Evolutionary conservation across 2,329 filamentous ascomycete genomes (phyloP), one percentile per base, ranked within the genome.

Genomic region (Alternaria dauci): DNA sequence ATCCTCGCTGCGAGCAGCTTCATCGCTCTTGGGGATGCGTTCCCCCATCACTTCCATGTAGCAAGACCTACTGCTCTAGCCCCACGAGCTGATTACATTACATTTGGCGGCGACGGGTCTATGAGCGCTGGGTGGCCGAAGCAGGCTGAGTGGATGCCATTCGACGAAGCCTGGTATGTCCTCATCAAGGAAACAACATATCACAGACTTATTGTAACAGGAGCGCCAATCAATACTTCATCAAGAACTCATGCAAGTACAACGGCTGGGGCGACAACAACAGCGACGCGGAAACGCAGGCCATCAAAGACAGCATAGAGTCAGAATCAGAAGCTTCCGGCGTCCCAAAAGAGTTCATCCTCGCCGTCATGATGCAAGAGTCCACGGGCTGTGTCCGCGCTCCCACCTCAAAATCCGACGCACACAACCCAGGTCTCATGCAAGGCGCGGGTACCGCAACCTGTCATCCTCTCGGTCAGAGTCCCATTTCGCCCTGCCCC

Each of bases 341-440:
- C 38, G 69, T 84, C 9, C 76, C 80, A 52, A 53, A 74, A n/a
- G 75, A 78, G 36, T 80, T 81, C 73, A 78, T 83, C 57, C 71
- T 83, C 39, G 80, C 80, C 36, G 76, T 81, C 46, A 69, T 82
- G 34, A 76, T 83, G 69, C 81, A 84, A 67, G 82, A 84, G 66
- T 80, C 77, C 36, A 79, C 78, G 55, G 82, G 81, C 52, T 84
- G 82, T 62, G 80, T 83, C 2, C 79, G 81, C 52, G 82, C 78
- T 42, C 76, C 76, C 16, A 82, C 81, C 1, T 82, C 82, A 2
- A 70, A 74, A 60, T 79, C 80, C 66, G 71, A 71, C 34, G 75
- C 80, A 64, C 61, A 63, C 32, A 84, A 83, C 63, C 82, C 82
- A 1, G 82, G 82, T 2, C 62, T 84, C n/a, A 81, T 84, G 76